Evolutionary conservation across 441 rosid species (phyloP).

Genomic region (Cnidoscolus chayamansa): DNA sequence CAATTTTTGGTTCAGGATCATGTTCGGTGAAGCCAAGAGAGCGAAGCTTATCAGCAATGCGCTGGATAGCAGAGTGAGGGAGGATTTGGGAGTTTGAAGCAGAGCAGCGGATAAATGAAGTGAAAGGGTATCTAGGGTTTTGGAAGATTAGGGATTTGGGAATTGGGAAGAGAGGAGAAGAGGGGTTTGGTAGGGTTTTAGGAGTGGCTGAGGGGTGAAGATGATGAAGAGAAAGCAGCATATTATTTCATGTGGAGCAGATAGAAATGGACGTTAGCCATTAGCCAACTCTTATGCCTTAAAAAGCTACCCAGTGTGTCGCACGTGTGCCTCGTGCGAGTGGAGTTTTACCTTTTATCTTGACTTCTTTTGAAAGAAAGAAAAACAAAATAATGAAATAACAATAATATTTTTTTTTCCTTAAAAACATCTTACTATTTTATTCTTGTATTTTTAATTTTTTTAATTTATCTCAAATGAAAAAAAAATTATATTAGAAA

Average conservation of each 20-base stretch:
- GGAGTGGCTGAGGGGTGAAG: conserved; percentile 31
- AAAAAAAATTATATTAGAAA: too few species aligned
- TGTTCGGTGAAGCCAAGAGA: conserved; percentile 68
- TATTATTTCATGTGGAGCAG: conserved; percentile 27
- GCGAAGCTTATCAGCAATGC: conserved; percentile 92
- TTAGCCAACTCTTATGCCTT: background rate
- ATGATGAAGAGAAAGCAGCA: conserved; percentile 43
- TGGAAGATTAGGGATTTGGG: conserved; percentile 29
- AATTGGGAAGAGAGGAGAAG: conserved; percentile 29
- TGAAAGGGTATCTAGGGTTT: conserved; percentile 18
- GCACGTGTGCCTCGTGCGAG: conserved; percentile 6
- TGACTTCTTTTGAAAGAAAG: too few species aligned
- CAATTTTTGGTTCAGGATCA: conserved; percentile 13
- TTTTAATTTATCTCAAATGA: too few species aligned
- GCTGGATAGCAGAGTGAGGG: conserved; percentile 74
- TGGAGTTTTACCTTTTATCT: background rate
- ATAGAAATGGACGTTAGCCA: background rate
- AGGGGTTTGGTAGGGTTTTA: conserved; percentile 30
- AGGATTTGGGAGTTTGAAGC: conserved; percentile 33
- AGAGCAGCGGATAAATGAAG: conserved; percentile 41
- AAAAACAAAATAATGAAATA: too few species aligned
- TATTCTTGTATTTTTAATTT: too few species aligned
- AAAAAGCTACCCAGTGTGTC: background rate
- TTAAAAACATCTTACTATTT: too few species aligned
- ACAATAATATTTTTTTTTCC: background rate